A percentile compares a stretch with the other conserved stretches of the same genome.
phyloP scores from a whole-genome alignment of 75 land plant species.

The Gnetum montanum region DNA sequence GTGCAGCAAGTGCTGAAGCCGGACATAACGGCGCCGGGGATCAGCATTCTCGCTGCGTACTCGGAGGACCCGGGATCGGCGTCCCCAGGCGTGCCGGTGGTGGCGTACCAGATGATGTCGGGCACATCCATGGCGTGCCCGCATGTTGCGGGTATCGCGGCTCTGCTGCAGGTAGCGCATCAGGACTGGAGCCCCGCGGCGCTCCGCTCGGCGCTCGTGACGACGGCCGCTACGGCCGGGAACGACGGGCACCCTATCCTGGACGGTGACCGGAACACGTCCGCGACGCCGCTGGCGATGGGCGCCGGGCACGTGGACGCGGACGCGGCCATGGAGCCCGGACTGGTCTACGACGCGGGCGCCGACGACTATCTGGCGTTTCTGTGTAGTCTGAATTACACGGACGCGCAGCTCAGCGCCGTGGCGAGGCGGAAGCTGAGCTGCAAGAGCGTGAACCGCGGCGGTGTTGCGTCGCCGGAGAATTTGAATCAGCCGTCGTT shows the following conservation, averaged over 20 bases:
- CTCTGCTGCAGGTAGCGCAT: constrained; percentile 29
- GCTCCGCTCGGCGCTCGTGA: constrained; percentile 79
- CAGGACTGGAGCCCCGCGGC: constrained; percentile 85
- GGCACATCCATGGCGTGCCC: constrained; percentile 86
- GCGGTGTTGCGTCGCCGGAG: constrained; percentile 30
- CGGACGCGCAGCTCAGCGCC: constrained; percentile 25
- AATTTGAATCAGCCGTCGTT: constrained; percentile 87
- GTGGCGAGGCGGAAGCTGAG: constrained; percentile 25
- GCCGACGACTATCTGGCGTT: constrained; percentile 58
- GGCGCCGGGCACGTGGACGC: constrained; percentile 80
- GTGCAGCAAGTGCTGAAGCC: constrained; percentile 58
- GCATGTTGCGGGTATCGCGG: constrained; percentile 48
- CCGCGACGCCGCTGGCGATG: constrained; percentile 57
- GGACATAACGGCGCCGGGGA: constrained; percentile 59
- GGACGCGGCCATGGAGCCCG: constrained; percentile 50
- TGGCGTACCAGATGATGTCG: constrained; percentile 57
- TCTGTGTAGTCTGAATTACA: constrained; percentile 69
- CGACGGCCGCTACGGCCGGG: constrained; percentile 54
- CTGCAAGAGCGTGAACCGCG: constrained; percentile 22
- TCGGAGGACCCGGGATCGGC: constrained; percentile 42
- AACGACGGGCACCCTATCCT: constrained; percentile 25
- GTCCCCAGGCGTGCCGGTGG: constrained; percentile 30
- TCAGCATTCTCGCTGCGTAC: constrained; percentile 72
- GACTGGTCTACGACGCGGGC: constrained; percentile 63
- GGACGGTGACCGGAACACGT: constrained; percentile 45